Evolutionary conservation across 208 protist genomes (phyloP), one percentile per base, ranked within the genome.

Genomic region (Sergeia podlipaevii): DNA sequence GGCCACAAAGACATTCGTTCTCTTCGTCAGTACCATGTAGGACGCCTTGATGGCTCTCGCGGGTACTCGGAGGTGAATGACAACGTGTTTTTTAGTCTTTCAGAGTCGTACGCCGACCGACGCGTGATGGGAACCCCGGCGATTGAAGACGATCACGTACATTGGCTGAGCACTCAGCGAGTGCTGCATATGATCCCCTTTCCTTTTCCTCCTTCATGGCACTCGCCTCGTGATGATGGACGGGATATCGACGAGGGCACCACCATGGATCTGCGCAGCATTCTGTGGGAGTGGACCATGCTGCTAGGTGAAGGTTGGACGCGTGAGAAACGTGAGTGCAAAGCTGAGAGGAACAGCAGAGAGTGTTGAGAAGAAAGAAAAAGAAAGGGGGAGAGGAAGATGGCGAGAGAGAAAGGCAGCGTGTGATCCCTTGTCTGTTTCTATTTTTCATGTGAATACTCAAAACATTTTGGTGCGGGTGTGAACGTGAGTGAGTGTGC

Each of bases 111-210:
- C 23, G 44, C 30, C 33, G 20, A n/a, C 10, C 0, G 38, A 66
- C 3, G 36, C 13, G 33, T 62, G 38, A 15, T 54, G 46, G 23
- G 23, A 0, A 18, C 21, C 5, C 32, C 52, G 18, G 36, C 38
- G 2, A 27, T 85, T 1, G 64, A 86, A 6, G 88, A 95, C 56
- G 85, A 92, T 50, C 84, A 95, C 53, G 67, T 76, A 32, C 84
- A 90, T 51, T 95, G 85, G 73, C 59, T 87, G n/a, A 62, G 71
- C 42, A 81, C 75, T 23, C 66, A 80, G 23, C 77, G 77, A 4
- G 74, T 92, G 15, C 70, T 95, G 41, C 81, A 91, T 65, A 60
- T 90, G 18, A 95, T 91, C 51, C 41, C 80, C 0, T 8, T 52
- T 6, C 83, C 84, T 2, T 95, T 92, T 53, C 84, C 88, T 1